phyloP scores from a whole-genome alignment of 2,329 filamentous ascomycete genomes.

The Penicillium italicum region DNA sequence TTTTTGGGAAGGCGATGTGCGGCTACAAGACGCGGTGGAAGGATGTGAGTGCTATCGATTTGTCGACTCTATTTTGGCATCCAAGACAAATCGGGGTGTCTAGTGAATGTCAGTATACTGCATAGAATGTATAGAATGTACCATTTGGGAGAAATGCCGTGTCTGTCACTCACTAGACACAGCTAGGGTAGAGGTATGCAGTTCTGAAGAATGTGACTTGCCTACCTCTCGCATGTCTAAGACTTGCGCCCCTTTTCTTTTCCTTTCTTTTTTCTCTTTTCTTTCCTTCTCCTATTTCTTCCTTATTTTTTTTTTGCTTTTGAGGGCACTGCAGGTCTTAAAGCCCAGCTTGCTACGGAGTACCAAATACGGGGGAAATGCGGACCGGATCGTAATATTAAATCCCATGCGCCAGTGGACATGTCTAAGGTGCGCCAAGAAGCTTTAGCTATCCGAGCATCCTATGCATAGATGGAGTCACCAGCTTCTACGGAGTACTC shows the following conservation, averaged over 20 bases:
- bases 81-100: background rate
- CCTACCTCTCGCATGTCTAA: background rate
- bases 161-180: background rate
- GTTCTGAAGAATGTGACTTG: constrained; percentile 7
- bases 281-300: background rate
- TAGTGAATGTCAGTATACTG: background rate
- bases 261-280: background rate
- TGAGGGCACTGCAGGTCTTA: background rate
- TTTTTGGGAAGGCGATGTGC: background rate
- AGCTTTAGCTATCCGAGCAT: background rate
- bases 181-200: constrained; percentile 4
- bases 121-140: background rate
- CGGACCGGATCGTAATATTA: constrained; percentile 10
- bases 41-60: background rate
- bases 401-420: constrained; percentile 1
- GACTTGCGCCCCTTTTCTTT: background rate
- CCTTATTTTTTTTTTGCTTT: background rate
- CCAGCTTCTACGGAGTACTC: background rate
- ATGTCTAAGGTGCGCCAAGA: constrained; percentile 1
- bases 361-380: constrained; percentile 7
- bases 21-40: constrained; percentile 4
- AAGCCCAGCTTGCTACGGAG: background rate
- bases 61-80: background rate
- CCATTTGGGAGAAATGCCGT: background rate
- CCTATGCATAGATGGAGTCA: background rate